These are phyloP conservation scores for Monilinia vaccinii-corymbosi DNA, from an alignment of 2,329 filamentous ascomycete species.

Conservation along the genomic window DNA sequence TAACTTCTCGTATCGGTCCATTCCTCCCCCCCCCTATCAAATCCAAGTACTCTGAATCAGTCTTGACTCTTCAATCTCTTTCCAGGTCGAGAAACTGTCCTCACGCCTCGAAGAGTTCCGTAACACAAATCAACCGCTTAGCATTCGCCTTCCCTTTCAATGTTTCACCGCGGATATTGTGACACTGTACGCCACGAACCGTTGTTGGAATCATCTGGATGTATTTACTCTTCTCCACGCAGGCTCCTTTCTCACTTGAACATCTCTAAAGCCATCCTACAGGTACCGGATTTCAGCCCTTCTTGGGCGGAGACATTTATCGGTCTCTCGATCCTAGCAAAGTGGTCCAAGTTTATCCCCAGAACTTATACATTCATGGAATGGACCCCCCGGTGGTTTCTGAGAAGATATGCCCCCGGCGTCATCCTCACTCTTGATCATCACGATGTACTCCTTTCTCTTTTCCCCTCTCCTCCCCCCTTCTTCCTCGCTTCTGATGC, in stretches of 20 bases:
- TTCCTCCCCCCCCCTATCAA: too few species aligned
- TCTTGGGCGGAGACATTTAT: conserved; percentile 9
- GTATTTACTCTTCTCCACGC: not conserved
- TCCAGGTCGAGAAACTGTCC: conserved; percentile 16
- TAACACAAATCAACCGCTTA: conserved; percentile 10
- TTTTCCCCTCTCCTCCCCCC: not conserved
- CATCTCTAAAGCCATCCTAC: not conserved
- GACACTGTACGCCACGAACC: not conserved
- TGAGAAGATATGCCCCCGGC: not conserved
- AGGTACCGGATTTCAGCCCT: conserved; percentile 16
- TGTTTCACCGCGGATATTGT: conserved; percentile 24
- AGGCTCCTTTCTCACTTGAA: not conserved
- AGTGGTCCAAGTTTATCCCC: not conserved
- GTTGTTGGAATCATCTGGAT: conserved; percentile 1
- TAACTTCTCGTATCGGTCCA: not conserved
- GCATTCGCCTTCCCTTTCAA: conserved; percentile 15
- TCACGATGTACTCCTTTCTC: not conserved
- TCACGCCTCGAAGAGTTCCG: conserved; percentile 16
- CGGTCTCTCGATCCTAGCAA: not conserved
- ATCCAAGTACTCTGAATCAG: not conserved
- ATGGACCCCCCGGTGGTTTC: not conserved
- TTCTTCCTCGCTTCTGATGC: fast-evolving
- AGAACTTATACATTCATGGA: not conserved
- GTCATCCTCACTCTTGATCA: not conserved
- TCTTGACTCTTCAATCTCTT: not conserved